phyloP scores from a whole-genome alignment of 768 basidiomycete genomes.

The Termitomyces sp. region DNA sequence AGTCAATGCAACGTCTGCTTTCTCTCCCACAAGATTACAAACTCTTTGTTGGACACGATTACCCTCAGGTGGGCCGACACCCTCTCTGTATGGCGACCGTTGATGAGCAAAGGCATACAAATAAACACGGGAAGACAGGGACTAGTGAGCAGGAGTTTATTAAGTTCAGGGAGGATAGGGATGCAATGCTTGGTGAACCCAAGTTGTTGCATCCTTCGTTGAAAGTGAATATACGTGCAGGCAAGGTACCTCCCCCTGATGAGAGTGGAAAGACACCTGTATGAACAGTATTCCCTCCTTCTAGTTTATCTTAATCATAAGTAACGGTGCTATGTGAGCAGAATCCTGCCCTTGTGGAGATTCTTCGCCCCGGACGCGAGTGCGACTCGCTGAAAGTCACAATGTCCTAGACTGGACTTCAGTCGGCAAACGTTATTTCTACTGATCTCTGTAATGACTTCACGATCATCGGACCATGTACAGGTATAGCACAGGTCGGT shows the following conservation, averaged over 20 bases:
- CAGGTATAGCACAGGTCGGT: too few species aligned
- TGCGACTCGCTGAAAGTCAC: too few species aligned
- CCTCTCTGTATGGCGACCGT: slow-evolving; percentile 26
- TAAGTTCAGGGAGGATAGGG: slow-evolving; percentile 23
- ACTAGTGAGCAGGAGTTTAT: slow-evolving; percentile 22
- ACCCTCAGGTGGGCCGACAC: slow-evolving; percentile 20
- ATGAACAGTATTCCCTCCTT: neutral
- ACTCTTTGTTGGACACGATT: slow-evolving; percentile 34
- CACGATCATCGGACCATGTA: too few species aligned
- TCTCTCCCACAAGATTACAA: slow-evolving; percentile 24
- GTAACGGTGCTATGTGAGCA: too few species aligned
- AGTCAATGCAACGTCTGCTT: slow-evolving; percentile 32
- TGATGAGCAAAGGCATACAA: slow-evolving; percentile 21
- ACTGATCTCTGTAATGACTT: too few species aligned
- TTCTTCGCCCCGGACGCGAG: too few species aligned
- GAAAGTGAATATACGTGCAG: slow-evolving; percentile 32
- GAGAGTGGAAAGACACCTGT: neutral
- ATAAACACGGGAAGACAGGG: slow-evolving; percentile 24
- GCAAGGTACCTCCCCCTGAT: slow-evolving; percentile 15
- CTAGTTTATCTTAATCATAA: too few species aligned
- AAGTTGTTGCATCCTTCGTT: slow-evolving; percentile 29
- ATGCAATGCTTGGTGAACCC: slow-evolving; percentile 25
- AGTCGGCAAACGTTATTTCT: too few species aligned
- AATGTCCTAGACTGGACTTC: too few species aligned
- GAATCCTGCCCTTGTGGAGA: too few species aligned